Evolutionary conservation across 2,329 filamentous ascomycete genomes (phyloP), one percentile per base, ranked within the genome.

Genomic region (Aspergillus tubingensis): DNA sequence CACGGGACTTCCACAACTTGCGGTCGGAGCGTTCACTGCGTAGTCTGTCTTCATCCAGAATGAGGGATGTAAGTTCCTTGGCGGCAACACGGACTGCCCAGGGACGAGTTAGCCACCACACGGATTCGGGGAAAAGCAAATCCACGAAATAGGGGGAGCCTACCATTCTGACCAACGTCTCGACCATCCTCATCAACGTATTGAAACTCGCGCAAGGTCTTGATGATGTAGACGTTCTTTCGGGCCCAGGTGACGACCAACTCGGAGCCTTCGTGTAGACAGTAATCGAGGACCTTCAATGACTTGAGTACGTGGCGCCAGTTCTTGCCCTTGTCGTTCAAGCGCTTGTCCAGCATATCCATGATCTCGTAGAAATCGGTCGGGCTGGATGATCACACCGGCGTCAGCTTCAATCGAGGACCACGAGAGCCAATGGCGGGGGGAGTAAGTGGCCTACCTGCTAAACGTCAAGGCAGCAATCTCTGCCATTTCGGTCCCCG

Each of bases 281-380:
- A 97, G 79, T 99, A 99, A 78, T 99, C 95, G 60, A 98, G 85
- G 56, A 99, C 95, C 77, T 99, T 99, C 68, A 99, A 83, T 44
- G 95, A 96, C 80, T 99, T 99, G 62, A 99, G 82, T 11, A 99
- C 95, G 76, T 99, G 95, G 70, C 95, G 89, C 95, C 95, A 99
- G 77, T 99, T 99, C 84, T 98, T 99, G 74, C 95, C 95, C 79
- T 99, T 98, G 79, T 99, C 95, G 72, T 99, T 99, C 72, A 99
- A 82, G 68, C 95, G 90, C 83, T 98, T 98, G 80, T 99, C 95
- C 68, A 99, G 84, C 92, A 99, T 99, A 77, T 99, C 95, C 89
- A 99, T 96, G 72, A 99, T 97, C 76, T 99, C 94, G 81, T 96
- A 96, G 81, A 99, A 99, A 77, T 98, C 95, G 78, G 90, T 94